Evolutionary conservation across 164 flowering plant species (phyloP), one percentile per base, ranked within the genome.

Genomic region (Umbilicus rupestris): DNA sequence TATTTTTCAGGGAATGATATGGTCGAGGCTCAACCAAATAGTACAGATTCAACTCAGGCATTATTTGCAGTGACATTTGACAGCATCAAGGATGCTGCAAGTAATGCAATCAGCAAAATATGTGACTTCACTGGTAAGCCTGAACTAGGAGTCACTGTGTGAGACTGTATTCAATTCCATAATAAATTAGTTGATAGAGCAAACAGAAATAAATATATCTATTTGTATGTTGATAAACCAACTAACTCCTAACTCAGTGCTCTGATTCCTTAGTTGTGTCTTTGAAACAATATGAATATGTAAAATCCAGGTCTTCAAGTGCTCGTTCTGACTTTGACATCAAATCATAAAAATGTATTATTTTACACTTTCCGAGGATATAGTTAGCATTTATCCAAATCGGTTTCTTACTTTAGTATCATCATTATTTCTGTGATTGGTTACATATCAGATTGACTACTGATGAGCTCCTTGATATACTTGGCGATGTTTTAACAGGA

Each of bases 91-190:
- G 79, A 81, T 62, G 65, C 73, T 59, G 42, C 81, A 26, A 62
- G 68, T 52, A 71, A 74, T 75, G 79, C 84, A 35, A 78, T 76
- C 70, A 71, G 70, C 60, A 82, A 68, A 72, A 73, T 84, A 26
- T 76, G 87, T 70, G 86, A 85, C 59, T 80, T 88, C 66, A 73
- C 74, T 44, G 97, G 97, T 91, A 68, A 78, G 88, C 63, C 52
- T 66, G 31, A 22, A 24, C 58, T 24, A 7, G 58, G 30, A 52
- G 29, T 24, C 7, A n/a, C 29, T 52, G 31, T 52, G 15, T 9
- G 4, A 22, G 28, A 50, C 14, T 9, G 29, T 15, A 55, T 26
- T 28, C 0, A 26, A 26, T 14, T 28, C 33, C 33, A 12, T 55
- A 28, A 28, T 10, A 11, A 12, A 4, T 50, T 5, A 50, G 22